These are phyloP conservation scores for Arabidopsis hybrid DNA, from an alignment of 441 rosid genomes.

Conservation along the genomic window DNA sequence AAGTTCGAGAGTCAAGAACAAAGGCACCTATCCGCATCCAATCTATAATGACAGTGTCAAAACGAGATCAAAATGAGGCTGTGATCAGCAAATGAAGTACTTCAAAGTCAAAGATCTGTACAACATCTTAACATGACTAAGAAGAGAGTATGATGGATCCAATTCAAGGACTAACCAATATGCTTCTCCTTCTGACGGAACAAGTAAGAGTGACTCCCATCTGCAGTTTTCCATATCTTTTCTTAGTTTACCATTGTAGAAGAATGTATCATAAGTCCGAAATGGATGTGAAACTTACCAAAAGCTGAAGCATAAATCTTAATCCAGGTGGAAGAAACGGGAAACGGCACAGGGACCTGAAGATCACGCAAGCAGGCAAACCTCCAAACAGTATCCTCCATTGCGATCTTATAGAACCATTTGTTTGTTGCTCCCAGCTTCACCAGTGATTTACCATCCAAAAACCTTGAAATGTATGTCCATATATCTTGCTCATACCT, in stretches of 20 bases:
- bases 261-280: constrained; percentile 10
- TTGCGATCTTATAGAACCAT: constrained; percentile 69
- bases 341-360: constrained; percentile 61
- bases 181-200: constrained; percentile 80
- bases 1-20: constrained; percentile 64
- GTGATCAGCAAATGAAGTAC: constrained; percentile 1
- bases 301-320: constrained; percentile 76
- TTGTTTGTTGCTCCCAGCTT: constrained; percentile 72
- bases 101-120: constrained; percentile 19
- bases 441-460: constrained; percentile 84
- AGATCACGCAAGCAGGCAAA: constrained; percentile 89
- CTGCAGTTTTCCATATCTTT: constrained; percentile 47
- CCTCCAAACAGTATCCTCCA: constrained; percentile 86
- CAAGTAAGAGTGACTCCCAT: constrained; percentile 88
- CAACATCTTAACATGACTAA: constrained; percentile 4
- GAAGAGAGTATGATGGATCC: constrained; percentile 9
- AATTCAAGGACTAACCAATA: constrained; percentile 60
- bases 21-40: constrained; percentile 98
- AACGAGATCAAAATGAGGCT: not conserved
- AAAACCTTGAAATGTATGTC: constrained; percentile 79
- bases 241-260: constrained; percentile 23
- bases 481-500: constrained; percentile 83
- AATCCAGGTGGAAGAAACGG: constrained; percentile 65
- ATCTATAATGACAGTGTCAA: constrained; percentile 55
- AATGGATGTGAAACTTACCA: constrained; percentile 50